Percentiles rank a stretch among this genome's conserved stretches.
phyloP scores from a whole-genome alignment of 78 protist genomes.

The Polysphondylium violaceum region DNA sequence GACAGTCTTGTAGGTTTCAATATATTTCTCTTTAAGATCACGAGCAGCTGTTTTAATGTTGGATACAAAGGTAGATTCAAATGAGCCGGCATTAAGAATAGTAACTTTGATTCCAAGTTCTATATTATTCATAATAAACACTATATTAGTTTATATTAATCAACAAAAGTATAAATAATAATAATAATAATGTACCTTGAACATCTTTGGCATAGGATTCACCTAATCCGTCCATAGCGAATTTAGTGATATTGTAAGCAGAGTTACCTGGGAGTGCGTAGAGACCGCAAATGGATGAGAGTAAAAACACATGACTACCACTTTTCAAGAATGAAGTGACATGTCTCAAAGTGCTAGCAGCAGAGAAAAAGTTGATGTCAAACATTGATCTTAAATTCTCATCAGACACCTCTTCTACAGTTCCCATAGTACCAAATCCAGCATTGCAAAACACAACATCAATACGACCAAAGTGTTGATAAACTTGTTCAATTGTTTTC shows the following conservation, averaged over 20 bases:
- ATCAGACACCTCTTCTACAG: conserved; percentile 18
- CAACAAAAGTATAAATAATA: too few species aligned
- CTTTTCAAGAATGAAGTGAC: too few species aligned
- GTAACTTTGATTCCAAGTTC: conserved; percentile 1
- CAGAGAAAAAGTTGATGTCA: too few species aligned
- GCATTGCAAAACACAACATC: conserved; percentile 50
- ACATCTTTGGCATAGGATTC: conserved; percentile 17
- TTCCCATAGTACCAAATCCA: conserved; percentile 16
- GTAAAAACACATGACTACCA: too few species aligned
- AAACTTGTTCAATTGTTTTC: not conserved
- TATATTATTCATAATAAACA: too few species aligned
- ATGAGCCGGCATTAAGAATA: conserved; percentile 8
- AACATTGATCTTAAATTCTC: too few species aligned
- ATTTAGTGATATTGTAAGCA: conserved; percentile 9
- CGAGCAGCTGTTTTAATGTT: not conserved
- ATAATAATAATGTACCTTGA: too few species aligned
- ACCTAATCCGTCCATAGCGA: conserved; percentile 8
- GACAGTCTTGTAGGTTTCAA: not conserved
- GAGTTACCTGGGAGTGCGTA: not conserved
- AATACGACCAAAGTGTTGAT: conserved; percentile 10
- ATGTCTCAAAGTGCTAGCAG: too few species aligned
- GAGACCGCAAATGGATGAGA: conserved; percentile 13
- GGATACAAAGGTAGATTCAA: too few species aligned
- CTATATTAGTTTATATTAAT: too few species aligned
- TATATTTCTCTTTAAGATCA: not conserved